A percentile compares a stretch with the other conserved stretches of the same genome.
phyloP scores from a whole-genome alignment of 805 yeast species.

The Maudiozyma barnettii region DNA sequence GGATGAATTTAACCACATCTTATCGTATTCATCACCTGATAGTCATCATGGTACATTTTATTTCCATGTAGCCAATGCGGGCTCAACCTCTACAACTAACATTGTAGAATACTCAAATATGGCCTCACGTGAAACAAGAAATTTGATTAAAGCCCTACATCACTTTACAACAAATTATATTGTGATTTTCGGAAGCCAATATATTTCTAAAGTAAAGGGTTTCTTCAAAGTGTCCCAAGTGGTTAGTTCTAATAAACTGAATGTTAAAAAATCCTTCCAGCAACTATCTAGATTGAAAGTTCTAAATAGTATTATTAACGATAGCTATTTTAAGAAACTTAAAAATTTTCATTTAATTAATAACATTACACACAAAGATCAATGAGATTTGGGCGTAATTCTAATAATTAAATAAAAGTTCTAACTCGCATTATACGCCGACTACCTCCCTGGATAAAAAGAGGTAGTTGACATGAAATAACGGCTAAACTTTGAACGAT shows the following conservation, averaged over 20 bases:
- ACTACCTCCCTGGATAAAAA: too few relatives aligned
- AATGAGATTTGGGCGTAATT: not conserved
- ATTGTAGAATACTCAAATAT: not conserved
- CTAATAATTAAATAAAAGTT: too few relatives aligned
- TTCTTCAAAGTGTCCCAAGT: constrained; percentile 3
- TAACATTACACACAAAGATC: not conserved
- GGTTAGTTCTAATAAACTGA: constrained; percentile 1
- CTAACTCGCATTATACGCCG: too few relatives aligned
- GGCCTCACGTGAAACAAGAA: not conserved
- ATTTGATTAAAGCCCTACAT: constrained; percentile 6
- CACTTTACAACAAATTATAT: constrained; percentile 18
- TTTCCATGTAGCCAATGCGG: constrained; percentile 4
- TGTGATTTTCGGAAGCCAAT: constrained; percentile 15
- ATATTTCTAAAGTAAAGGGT: constrained; percentile 14
- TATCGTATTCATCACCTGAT: not conserved
- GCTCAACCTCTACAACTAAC: not conserved
- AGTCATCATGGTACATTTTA: not conserved
- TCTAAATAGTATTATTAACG: not conserved
- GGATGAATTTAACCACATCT: constrained; percentile 14
- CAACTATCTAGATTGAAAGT: not conserved
- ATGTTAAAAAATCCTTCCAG: not conserved
- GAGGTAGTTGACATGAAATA: too few relatives aligned
- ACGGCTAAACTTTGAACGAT: too few relatives aligned
- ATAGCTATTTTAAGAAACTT: not conserved
- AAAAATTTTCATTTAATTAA: not conserved